Evolutionary conservation across 768 basidiomycete genomes (phyloP).

Genomic region (Amanita molliuscula): DNA sequence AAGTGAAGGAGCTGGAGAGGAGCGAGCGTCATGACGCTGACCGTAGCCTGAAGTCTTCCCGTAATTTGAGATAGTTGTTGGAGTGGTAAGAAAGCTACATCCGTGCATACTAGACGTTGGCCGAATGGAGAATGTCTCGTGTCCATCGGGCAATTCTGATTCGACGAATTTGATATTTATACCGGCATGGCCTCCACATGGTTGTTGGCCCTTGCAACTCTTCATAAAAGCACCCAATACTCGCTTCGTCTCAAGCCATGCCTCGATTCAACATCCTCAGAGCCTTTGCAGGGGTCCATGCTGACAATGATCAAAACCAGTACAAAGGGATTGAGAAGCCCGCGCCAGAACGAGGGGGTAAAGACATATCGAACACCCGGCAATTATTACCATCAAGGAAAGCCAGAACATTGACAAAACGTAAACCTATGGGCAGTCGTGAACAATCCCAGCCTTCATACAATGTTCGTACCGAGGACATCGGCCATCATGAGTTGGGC

Average conservation of each 20-base stretch:
- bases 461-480: conserved; percentile 1
- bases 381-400: not conserved
- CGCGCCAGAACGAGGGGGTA: not conserved
- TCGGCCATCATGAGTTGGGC: conserved; percentile 1
- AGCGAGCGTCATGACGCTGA: conserved; percentile 25
- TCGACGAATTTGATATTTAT: not conserved
- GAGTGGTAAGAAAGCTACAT: not conserved
- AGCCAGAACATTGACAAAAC: conserved; percentile 3
- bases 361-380: not conserved
- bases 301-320: not conserved
- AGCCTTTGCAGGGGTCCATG: conserved; percentile 3
- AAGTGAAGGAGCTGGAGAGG: conserved; percentile 49
- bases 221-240: not conserved
- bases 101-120: not conserved
- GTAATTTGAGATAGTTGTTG: not conserved
- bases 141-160: not conserved
- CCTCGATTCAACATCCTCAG: conserved; percentile 19
- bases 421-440: not conserved
- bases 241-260: not conserved
- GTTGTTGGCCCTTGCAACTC: not conserved
- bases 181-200: conserved; percentile 8
- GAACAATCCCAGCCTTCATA: not conserved
- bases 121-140: not conserved
- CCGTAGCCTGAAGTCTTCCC: not conserved
- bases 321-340: not conserved